phyloP scores from a whole-genome alignment of 305 asterid species.

The Fraxinus paxiana region DNA sequence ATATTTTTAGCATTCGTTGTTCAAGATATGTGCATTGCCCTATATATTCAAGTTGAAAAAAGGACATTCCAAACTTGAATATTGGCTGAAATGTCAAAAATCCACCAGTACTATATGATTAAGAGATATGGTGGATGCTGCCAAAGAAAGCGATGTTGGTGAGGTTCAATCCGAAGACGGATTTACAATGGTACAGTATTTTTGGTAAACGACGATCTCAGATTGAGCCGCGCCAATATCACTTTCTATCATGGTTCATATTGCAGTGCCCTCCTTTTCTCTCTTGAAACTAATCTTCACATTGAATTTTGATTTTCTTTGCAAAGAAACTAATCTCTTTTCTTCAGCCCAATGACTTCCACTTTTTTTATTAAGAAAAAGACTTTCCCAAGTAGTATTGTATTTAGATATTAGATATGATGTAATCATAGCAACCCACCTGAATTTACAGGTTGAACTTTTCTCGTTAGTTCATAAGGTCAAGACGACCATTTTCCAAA shows the following conservation, averaged over 20 bases:
- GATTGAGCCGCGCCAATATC: slow-evolving; percentile 70
- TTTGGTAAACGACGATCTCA: slow-evolving; percentile 44
- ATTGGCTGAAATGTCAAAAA: not conserved
- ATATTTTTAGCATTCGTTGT: slow-evolving; percentile 8
- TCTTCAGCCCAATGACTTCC: not conserved
- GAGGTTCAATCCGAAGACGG: slow-evolving; percentile 92
- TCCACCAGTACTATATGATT: not conserved
- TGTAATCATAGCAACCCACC: not conserved
- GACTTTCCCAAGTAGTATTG: not conserved
- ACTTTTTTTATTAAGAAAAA: not conserved
- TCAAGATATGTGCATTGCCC: not conserved
- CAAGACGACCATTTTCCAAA: not conserved
- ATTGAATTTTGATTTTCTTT: not conserved
- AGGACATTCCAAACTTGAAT: not conserved
- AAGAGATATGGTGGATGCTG: not conserved
- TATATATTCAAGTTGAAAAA: not conserved
- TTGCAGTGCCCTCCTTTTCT: not conserved
- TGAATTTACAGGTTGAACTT: not conserved
- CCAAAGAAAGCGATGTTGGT: slow-evolving; percentile 68
- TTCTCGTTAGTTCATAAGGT: not conserved
- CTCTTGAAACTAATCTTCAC: not conserved
- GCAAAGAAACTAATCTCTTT: not conserved
- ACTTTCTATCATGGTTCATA: slow-evolving; percentile 20
- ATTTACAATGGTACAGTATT: slow-evolving; percentile 26
- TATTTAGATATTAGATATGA: not conserved